Base-by-base conservation (phyloP, 1,284 basidiomycete genomes). In the Fomitopsis schrenkii region DNA sequence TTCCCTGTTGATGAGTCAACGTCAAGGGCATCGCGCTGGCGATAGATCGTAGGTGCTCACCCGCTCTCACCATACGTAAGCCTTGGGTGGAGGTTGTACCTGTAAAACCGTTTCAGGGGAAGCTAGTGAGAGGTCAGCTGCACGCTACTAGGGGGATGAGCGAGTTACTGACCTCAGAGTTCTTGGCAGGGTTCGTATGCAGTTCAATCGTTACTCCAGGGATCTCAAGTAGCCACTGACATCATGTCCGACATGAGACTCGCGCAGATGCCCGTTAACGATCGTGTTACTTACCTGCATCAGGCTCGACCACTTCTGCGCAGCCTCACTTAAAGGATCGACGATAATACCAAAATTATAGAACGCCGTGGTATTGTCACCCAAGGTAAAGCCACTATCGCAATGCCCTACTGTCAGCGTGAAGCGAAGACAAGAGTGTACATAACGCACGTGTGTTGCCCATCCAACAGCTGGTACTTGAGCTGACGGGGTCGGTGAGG, bases 91-190 rank as follows among this genome's bases (percentile, higher is more conserved):
- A 95, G 76, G 55, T 86, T 88, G 69, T 89, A 94, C 3, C 93
- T 89, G 73, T 97, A 98, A 78, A 98, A 99, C n/a, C 91, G 84
- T 75, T 97, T 97, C 46, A 98, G 76, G 1, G 95, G 95, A 50
- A 98, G 78, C 93, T 95, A 62, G 30, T 57, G n/a, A 14, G 35
- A 19, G 30, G 45, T 17, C 7, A 28, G 56, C 22, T 15, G 10
- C 9, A 26, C 9, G 5, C 57, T 3, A 33, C 33, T 41, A 3
- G 38, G 14, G 19, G 38, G 19, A 17, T 5, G 30, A 14, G 28
- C 22, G 53, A 59, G 19, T 35, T 15, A 64, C 80, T 30, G 64
- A 93, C 91, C 75, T 97, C 93, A 7, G 78, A 69, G 57, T 84
- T 81, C 28, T 76, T 76, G 1, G 80, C 75, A 1, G 95, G 94